Base-by-base conservation (phyloP, 495 filamentous ascomycete genomes). In the Neurospora africana region DNA sequence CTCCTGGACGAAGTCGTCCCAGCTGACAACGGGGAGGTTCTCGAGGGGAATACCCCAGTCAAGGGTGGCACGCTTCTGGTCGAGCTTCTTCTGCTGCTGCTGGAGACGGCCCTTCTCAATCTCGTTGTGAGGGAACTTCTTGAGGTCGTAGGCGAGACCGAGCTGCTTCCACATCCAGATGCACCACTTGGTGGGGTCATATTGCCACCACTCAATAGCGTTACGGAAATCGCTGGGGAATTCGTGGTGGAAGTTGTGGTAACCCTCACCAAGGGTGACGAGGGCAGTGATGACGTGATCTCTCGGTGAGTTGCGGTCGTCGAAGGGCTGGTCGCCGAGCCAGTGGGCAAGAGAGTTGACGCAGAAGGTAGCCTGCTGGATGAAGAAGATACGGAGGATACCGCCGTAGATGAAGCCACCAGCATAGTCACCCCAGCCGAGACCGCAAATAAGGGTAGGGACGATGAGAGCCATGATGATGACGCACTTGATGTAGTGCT, bases 171-270 rank as follows among this genome's bases (percentile, higher is more conserved):
- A 94, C 75, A 86, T 79, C 92, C 92, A 96, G 87, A 99, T 99
- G 81, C 83, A 87, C 94, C 95, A 98, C 87, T 99, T 99, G 82
- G 95, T 99, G 27, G 95, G 95, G 83, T 99, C 95, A 78, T 99
- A 99, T 86, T 99, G 95, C 86, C 91, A 92, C 93, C 94, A 98
- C 79, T 97, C 86, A 75, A 99, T 96, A 69, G 95, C 95, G 82
- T 99, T 99, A 80, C 95, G 93, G 91, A 97, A 98, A 82, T 99
- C 95, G 17, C 93, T 96, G 70, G 95, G 95, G 85, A 99, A 99
- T 80, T 99, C 95, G 87, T 99, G 95, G 86, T 99, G 95, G 90
- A 99, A 99, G 86, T 97, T 97, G 88, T 98, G 94, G 86, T 99
- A 99, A 69, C 95, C 95, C 82, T 99, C 95, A 68, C 95, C 95